These are phyloP conservation scores for Mortierella sp. DNA, from an alignment of 371 early-diverging fungal species.

Conservation along the genomic window DNA sequence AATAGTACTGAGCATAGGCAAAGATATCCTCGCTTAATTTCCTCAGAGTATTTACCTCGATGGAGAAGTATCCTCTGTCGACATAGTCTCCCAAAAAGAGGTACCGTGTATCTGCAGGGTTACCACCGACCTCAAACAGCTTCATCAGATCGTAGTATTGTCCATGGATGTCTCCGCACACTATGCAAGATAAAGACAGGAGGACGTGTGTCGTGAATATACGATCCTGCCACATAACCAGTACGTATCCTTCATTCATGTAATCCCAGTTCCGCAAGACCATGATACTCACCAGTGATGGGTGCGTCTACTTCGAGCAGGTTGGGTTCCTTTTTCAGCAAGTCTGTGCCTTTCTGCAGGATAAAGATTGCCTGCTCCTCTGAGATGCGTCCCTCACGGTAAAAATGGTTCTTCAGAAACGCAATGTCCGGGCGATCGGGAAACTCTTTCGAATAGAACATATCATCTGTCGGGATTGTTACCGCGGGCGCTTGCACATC, in stretches of 20 bases:
- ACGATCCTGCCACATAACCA: no score
- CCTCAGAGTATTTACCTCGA: constrained; percentile 73
- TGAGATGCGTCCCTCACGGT: constrained; percentile 90
- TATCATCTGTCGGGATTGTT: constrained; percentile 61
- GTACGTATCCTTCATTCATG: no score
- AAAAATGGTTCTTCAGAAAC: constrained; percentile 90
- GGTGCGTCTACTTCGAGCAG: constrained; percentile 92
- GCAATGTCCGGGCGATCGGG: constrained; percentile 81
- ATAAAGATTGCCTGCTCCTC: constrained; percentile 93
- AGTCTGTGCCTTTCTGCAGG: constrained; percentile 76
- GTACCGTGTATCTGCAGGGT: constrained; percentile 89
- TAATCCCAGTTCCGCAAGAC: not conserved
- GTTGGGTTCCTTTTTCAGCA: constrained; percentile 85
- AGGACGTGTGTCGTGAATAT: no score
- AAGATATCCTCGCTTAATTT: no score
- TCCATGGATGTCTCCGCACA: constrained; percentile 99
- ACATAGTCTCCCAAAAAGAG: constrained; percentile 99
- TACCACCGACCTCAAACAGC: constrained; percentile 97
- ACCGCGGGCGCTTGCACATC: constrained; percentile 70
- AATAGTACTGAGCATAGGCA: not conserved
- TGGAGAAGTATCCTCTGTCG: constrained; percentile 95
- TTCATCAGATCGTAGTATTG: constrained; percentile 99
- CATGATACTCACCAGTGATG: constrained; percentile 73
- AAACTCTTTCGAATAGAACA: constrained; percentile 69
- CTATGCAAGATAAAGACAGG: constrained; percentile 52